Percentiles rank a stretch among this genome's conserved stretches.
These are phyloP conservation scores for Neofusicoccum umdonicola DNA, from an alignment of 2,329 filamentous ascomycete genomes.

Conservation along the genomic window DNA sequence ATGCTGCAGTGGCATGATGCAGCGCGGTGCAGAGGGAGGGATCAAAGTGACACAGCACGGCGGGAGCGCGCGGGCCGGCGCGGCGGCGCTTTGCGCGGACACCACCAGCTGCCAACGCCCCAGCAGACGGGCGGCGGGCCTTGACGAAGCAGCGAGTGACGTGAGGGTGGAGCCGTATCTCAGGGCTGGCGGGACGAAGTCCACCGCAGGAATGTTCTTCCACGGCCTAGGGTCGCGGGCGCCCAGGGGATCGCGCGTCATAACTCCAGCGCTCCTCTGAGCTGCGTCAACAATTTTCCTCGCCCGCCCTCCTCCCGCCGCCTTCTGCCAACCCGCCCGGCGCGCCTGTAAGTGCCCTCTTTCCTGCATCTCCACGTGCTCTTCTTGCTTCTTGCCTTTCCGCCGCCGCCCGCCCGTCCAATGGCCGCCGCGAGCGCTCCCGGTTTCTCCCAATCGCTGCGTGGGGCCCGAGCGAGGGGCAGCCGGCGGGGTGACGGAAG, in stretches of 20 bases:
- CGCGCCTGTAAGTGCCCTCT: background rate
- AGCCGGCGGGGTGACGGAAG: conserved; percentile 11
- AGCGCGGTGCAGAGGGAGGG: background rate
- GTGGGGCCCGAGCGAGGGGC: conserved; percentile 4
- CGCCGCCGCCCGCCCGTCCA: background rate
- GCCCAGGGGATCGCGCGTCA: conserved; percentile 3
- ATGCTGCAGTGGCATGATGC: background rate
- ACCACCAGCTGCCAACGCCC: no score
- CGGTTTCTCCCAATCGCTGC: background rate
- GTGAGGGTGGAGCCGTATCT: background rate
- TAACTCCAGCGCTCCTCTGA: background rate
- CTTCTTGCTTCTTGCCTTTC: background rate
- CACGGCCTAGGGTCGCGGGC: background rate
- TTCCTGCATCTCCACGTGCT: background rate
- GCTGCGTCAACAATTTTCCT: conserved; percentile 10
- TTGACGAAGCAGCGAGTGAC: background rate
- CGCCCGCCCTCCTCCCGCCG: background rate
- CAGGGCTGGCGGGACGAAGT: background rate
- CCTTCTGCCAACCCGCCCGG: background rate
- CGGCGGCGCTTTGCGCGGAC: no score
- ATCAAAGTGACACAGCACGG: background rate
- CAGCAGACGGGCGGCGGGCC: no score
- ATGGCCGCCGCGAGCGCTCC: background rate
- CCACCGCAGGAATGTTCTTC: conserved; percentile 15
- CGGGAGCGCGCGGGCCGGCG: no score